phyloP scores from a whole-genome alignment of 768 basidiomycete genomes.

The Kwoniella mangroviensis region DNA sequence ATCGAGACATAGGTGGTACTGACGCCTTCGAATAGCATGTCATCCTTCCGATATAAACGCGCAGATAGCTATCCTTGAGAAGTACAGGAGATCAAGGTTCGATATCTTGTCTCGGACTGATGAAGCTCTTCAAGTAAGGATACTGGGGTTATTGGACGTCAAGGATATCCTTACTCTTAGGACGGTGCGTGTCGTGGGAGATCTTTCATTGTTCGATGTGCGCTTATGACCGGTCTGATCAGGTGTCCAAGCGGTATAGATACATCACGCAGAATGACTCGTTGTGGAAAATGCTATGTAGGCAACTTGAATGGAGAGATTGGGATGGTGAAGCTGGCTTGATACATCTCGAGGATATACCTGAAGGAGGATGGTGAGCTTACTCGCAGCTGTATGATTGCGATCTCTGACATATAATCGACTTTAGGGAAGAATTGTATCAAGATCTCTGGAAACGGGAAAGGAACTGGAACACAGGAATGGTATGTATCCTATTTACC shows the following conservation, averaged over 20 bases:
- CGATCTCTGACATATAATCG: background rate
- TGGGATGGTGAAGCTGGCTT: conserved; percentile 57
- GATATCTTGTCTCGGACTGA: conserved; percentile 77
- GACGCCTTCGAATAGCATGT: conserved; percentile 62
- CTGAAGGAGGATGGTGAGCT: conserved; percentile 69
- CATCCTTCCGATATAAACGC: conserved; percentile 82
- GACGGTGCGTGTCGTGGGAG: conserved; percentile 30
- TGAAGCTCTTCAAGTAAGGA: conserved; percentile 68
- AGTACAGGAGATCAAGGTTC: conserved; percentile 79
- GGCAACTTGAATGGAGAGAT: conserved; percentile 65
- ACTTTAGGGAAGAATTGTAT: conserved; percentile 69
- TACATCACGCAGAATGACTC: conserved; percentile 67
- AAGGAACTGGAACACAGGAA: conserved; percentile 74
- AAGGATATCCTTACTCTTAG: conserved; percentile 69
- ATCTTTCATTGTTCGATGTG: conserved; percentile 30
- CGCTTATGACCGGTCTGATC: background rate
- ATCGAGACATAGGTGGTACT: background rate
- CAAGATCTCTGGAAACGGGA: conserved; percentile 82
- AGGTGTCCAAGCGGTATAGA: conserved; percentile 62
- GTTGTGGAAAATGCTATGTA: conserved; percentile 77
- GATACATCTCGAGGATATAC: background rate
- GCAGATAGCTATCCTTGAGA: conserved; percentile 81
- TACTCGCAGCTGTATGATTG: background rate
- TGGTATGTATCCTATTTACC: conserved; percentile 45
- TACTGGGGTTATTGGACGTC: conserved; percentile 68